phyloP scores from a whole-genome alignment of 2,329 filamentous ascomycete species.

The Neurospora sp. region DNA sequence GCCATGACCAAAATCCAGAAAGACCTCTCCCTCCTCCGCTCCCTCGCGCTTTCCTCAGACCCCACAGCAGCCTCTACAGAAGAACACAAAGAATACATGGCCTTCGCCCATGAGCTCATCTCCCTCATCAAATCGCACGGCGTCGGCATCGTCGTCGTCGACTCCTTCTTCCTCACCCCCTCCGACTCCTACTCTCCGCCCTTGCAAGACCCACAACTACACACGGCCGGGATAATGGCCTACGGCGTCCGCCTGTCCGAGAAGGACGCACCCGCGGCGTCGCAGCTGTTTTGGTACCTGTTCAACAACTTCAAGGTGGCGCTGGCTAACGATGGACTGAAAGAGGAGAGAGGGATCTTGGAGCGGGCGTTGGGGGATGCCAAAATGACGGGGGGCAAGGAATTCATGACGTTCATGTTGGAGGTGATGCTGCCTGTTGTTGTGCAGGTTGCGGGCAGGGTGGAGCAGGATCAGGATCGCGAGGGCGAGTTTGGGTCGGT shows the following conservation, averaged over 20 bases:
- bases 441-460: constrained; percentile 28
- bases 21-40: constrained; percentile 33
- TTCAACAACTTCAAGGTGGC: constrained; percentile 49
- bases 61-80: constrained; percentile 5
- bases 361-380: constrained; percentile 33
- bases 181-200: constrained; percentile 47
- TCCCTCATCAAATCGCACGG: constrained; percentile 44
- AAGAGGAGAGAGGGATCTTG: constrained; percentile 36
- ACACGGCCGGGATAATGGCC: constrained; percentile 44
- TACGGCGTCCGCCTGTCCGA: constrained; percentile 47
- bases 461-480: neutral
- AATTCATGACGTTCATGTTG: constrained; percentile 39
- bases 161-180: constrained; percentile 47
- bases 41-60: constrained; percentile 10
- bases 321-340: constrained; percentile 38
- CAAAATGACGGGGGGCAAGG: neutral
- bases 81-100: constrained; percentile 38
- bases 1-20: constrained; percentile 46
- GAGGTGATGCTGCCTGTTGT: constrained; percentile 46
- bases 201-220: constrained; percentile 44
- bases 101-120: constrained; percentile 43
- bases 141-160: constrained; percentile 42
- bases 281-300: constrained; percentile 47
- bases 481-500: constrained; percentile 17
- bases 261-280: constrained; percentile 34